Base-by-base conservation (phyloP, 1,139 yeast genomes). In the Wickerhamomyces sp. region DNA sequence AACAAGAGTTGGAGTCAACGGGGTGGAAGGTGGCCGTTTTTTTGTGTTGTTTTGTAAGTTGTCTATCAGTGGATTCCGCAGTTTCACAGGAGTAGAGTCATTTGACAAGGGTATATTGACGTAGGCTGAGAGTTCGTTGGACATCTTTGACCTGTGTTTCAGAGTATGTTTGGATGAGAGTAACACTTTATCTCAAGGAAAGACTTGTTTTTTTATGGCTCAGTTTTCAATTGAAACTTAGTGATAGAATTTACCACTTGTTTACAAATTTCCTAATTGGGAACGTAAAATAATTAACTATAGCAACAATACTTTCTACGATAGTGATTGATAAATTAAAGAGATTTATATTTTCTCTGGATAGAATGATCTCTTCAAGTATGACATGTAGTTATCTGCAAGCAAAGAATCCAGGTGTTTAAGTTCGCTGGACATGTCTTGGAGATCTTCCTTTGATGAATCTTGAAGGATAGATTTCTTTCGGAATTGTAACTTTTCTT, bases 1-100 rank as follows among this genome's bases (percentile, higher is more conserved):
- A 16, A 48, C 32, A 12, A 54, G 39, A 0, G 55, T 38, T 6
- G 58, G 58, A 1, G 58, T 54, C 34, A 54, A 42, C 6, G 58
- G 58, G 2, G 58, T 54, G 1, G 51, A 42, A 19, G 58, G 56
- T 1, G 44, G 49, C 41, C 58, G 44, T 33, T 54, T 54, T 34
- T 45, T 51, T 27, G 38, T 38, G 41, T 14, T 40, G 28, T 16
- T 17, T 32, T 32, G 37, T 5, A 40, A n/a, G 37, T 43, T 45
- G 14, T 49, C 53, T 13, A 42, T 16, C 4, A 37, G 31, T 13
- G 49, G 43, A 22, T 41, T 40, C 40, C 49, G 38, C 13, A 40
- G 22, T 30, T 44, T 51, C 33, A 50, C 35, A 2, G 58, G 58
- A 0, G 55, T 51, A 2, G 44, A 40, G 14, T 32, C 31, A 12